A percentile compares a stretch with the other conserved stretches of the same genome.
phyloP scores from a whole-genome alignment of 345 rosid genomes.

The Arabis hirsuta region DNA sequence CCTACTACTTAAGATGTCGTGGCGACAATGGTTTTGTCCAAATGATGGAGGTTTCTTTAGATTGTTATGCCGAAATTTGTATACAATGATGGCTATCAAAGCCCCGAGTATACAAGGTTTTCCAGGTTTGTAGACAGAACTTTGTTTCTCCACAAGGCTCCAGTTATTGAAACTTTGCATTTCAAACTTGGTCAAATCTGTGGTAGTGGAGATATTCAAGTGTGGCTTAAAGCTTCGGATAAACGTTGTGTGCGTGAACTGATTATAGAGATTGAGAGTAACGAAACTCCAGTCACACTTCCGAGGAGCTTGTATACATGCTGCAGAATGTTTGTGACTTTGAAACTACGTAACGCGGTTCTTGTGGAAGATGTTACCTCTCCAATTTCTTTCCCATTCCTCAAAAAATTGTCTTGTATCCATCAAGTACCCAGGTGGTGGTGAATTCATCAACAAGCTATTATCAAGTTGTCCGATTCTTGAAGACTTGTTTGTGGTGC shows the following conservation, averaged over 20 bases:
- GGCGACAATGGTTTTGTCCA: conserved; percentile 12
- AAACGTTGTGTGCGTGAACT: neutral
- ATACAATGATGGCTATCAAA: neutral
- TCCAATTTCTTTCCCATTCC: conserved; percentile 3
- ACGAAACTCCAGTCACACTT: neutral
- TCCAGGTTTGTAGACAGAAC: conserved; percentile 13
- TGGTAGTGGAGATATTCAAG: neutral
- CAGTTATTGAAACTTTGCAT: conserved; percentile 8
- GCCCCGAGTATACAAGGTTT: neutral
- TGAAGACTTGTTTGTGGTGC: conserved; percentile 12
- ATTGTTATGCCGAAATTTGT: conserved; percentile 15
- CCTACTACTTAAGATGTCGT: conserved; percentile 16
- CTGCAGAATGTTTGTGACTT: conserved; percentile 18
- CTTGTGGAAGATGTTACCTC: neutral
- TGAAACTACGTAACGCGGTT: neutral
- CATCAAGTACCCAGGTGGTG: conserved; percentile 7
- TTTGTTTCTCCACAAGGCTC: neutral
- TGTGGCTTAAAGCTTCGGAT: conserved; percentile 9
- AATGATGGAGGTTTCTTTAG: conserved; percentile 29
- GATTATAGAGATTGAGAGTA: neutral
- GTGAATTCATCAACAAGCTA: conserved; percentile 5
- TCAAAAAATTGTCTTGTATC: conserved; percentile 5
- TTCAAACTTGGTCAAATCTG: conserved; percentile 11
- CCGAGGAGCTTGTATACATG: conserved; percentile 10
- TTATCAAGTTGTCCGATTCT: conserved; percentile 33